Base-by-base conservation (phyloP, 768 basidiomycete species). In the Suillus plorans region DNA sequence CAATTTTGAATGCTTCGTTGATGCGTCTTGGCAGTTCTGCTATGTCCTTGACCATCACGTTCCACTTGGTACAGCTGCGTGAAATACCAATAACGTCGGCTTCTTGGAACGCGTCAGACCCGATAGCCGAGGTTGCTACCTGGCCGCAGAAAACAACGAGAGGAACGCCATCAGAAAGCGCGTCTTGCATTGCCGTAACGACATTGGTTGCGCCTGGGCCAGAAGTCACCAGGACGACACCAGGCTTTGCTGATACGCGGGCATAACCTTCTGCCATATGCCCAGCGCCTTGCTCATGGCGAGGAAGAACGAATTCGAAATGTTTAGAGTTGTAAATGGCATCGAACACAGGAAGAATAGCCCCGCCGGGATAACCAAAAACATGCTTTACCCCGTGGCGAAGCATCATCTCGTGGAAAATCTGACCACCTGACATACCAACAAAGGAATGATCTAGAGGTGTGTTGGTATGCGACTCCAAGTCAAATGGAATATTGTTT, bases 321-420 rank as follows among this genome's bases (percentile, higher is more conserved):
- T 97, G 90, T 4, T 88, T 85, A 8, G 95, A 97, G 77, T 97
- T 90, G 84, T 98, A 91, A 78, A 99, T 99, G 75, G 97, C 97
- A 76, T 99, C 97, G 78, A 98, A 99, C n/a, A 99, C 97, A 66
- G 97, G 97, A 42, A 99, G 87, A 77, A 99, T 98, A 49, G 97
- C 97, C 64, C 97, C 97, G 52, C 96, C 96, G 9, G 97, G 97
- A 79, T 99, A 99, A 44, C 97, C 97, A 72, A 99, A 99, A 55
- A 99, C 85, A 72, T 98, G 94, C 78, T 96, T 97, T 70, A 99
- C 96, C 64, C 85, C 87, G 74, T 99, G 97, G 55, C 97, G 86
- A 66, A 96, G 89, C 94, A 99, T 97, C 97, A 99, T 99, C 80
- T 99, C 97, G 77, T 99, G 95, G 81, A 99, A 97, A 74, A 99